phyloP scores from a whole-genome alignment of 192 early-diverging fungal species.

The Coemansia sp. region DNA sequence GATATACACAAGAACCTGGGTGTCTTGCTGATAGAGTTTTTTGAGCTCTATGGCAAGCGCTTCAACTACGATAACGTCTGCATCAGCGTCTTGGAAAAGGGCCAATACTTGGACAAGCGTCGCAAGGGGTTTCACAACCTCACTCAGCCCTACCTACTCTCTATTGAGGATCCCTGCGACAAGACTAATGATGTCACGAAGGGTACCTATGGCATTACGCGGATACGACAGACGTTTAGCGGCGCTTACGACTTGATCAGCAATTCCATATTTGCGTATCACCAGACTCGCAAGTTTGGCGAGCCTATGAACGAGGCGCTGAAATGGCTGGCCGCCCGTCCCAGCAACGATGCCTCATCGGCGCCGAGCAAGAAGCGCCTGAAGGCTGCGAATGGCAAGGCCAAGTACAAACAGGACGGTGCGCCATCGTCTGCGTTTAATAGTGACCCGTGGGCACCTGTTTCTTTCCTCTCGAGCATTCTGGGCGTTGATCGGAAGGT shows the following conservation, averaged over 20 bases:
- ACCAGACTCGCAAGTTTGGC: slow-evolving; percentile 49
- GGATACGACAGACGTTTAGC: slow-evolving; percentile 48
- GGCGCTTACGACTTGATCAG: slow-evolving; percentile 53
- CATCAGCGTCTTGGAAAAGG: slow-evolving; percentile 58
- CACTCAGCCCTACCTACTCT: slow-evolving; percentile 44
- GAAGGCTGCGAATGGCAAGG: slow-evolving; percentile 19
- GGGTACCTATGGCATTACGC: slow-evolving; percentile 47
- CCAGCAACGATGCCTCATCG: background rate
- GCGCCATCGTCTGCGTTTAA: slow-evolving; percentile 7
- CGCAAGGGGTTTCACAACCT: slow-evolving; percentile 17
- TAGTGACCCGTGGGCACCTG: slow-evolving; percentile 42
- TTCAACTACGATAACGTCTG: slow-evolving; percentile 73
- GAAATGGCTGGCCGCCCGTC: background rate
- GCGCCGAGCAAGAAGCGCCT: slow-evolving; percentile 20
- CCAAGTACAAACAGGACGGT: background rate
- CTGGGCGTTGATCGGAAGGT: slow-evolving; percentile 15
- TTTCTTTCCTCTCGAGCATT: slow-evolving; percentile 51
- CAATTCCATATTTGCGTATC: slow-evolving; percentile 49
- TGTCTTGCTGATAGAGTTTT: slow-evolving; percentile 84
- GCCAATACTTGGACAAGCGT: slow-evolving; percentile 56
- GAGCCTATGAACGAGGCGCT: slow-evolving; percentile 46
- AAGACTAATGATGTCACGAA: slow-evolving; percentile 56
- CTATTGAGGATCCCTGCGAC: slow-evolving; percentile 60
- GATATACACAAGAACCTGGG: slow-evolving; percentile 74
- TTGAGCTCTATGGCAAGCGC: slow-evolving; percentile 83